Base-by-base conservation (phyloP, 2,329 filamentous ascomycete genomes). In the Bipolaris victoriae region DNA sequence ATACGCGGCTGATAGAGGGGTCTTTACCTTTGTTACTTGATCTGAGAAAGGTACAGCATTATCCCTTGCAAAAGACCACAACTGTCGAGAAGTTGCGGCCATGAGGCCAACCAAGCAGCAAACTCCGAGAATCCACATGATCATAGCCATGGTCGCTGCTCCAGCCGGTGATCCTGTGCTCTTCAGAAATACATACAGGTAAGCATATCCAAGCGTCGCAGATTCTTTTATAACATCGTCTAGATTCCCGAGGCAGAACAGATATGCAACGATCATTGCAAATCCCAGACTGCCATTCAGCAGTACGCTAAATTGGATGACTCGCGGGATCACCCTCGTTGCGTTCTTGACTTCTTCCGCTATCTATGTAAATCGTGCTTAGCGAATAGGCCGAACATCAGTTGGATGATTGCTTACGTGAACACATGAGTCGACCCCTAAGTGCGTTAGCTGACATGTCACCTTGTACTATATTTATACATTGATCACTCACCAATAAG, bases 241-340 rank as follows among this genome's bases (percentile, higher is more conserved):
- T 9, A 72, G 61, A 18, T 69, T 63, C 1, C 70, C 55, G 6
- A 57, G 44, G 20, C 55, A 68, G 22, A 77, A 63, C 49, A 66
- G 69, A 56, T 74, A 76, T n/a, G 68, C 58, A 22, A 72, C 67
- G 7, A 75, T 66, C 56, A 78, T 68, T 11, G 65, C 55, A 54
- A 75, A 53, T 0, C 63, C 74, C 15, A 72, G 59, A 7, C 66
- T 40, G 7, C 71, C 70, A 41, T 77, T 76, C 5, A 77, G 49
- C 10, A 71, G 26, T 9, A 75, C 57, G 0, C 71, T 73, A 2
- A 53, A 55, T 9, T 78, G 61, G 64, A 77, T 77, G 13, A 65
- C 71, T 33, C 62, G 57, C 6, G 76, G 76, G 1, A 72, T 48
- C 1, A 62, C 63, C 0, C 33, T 52, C 0, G 67, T 58, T 1